Percentiles rank a stretch among this genome's conserved stretches.
Conservation (phyloP, 2,329 filamentous ascomycete genomes). For the Niveomyces coronatus region DNA sequence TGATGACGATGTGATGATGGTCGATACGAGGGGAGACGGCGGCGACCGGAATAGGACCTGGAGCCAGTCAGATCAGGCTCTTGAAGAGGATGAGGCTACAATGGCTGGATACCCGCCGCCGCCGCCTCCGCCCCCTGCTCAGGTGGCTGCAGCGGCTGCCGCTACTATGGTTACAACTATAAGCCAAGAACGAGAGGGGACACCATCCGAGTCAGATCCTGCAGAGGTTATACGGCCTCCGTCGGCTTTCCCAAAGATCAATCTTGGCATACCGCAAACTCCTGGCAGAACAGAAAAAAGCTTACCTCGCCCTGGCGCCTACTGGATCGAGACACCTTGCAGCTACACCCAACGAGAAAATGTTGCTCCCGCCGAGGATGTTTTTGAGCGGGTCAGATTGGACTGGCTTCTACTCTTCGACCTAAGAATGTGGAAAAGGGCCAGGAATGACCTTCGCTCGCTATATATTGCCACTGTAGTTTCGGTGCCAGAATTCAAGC, state of each 20-base stretch:
- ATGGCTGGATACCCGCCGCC: conserved; percentile 62
- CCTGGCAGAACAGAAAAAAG: conserved; percentile 44
- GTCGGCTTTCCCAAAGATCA: conserved; percentile 51
- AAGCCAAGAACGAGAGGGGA: conserved; percentile 48
- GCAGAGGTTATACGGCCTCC: conserved; percentile 53
- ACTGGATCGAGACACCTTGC: conserved; percentile 78
- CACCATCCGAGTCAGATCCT: conserved; percentile 63
- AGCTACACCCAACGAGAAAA: conserved; percentile 53
- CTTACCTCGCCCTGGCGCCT: conserved; percentile 57
- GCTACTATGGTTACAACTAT: conserved; percentile 25
- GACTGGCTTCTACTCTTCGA: conserved; percentile 96
- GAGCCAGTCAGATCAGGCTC: conserved; percentile 50
- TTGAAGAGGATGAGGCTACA: conserved; percentile 69
- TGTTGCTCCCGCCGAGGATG: conserved; percentile 67
- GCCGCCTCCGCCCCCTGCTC: conserved; percentile 50
- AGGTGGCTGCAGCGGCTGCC: conserved; percentile 29
- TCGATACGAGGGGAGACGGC: conserved; percentile 38
- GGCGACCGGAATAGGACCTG: conserved; percentile 40
- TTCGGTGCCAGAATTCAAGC: conserved; percentile 91
- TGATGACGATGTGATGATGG: conserved; percentile 48
- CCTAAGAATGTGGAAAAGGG: conserved; percentile 90
- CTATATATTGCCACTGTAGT: conserved; percentile 96
- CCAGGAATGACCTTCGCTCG: conserved; percentile 79
- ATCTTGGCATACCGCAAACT: conserved; percentile 71
- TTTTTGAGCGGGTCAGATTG: conserved; percentile 79